phyloP scores from a whole-genome alignment of 2,329 filamentous ascomycete species.

The Pseudogymnoascus sp. region DNA sequence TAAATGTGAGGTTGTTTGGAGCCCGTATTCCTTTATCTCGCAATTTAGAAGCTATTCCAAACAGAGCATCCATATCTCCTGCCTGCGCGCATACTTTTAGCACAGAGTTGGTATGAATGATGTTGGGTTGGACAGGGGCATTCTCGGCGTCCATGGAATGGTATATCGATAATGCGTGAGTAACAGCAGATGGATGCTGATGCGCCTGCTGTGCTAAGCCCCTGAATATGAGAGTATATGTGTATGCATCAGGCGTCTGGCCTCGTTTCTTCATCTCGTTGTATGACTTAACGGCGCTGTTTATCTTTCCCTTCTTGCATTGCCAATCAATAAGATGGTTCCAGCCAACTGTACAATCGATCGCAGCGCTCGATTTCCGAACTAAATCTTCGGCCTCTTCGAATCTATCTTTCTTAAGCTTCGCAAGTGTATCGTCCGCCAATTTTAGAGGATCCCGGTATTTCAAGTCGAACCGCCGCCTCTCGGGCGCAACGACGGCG shows the following conservation, averaged over 20 bases:
- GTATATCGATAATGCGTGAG: constrained; percentile 69
- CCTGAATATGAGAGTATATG: constrained; percentile 75
- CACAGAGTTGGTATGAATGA: constrained; percentile 83
- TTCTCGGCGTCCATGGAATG: constrained; percentile 61
- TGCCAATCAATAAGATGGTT: constrained; percentile 74
- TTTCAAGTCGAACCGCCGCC: not conserved
- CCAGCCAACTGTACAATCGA: constrained; percentile 71
- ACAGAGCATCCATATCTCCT: constrained; percentile 71
- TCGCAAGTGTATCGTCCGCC: constrained; percentile 55
- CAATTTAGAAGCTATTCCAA: constrained; percentile 66
- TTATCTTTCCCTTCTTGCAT: constrained; percentile 53
- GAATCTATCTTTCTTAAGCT: constrained; percentile 52
- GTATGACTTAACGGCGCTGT: constrained; percentile 69
- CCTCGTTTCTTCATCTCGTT: constrained; percentile 99
- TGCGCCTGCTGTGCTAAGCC: constrained; percentile 61
- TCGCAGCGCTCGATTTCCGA: constrained; percentile 58
- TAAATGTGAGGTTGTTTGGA: constrained; percentile 69
- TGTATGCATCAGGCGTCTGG: constrained; percentile 71
- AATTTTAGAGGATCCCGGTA: constrained; percentile 62
- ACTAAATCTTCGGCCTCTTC: constrained; percentile 63
- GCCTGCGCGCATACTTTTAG: constrained; percentile 72
- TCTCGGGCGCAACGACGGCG: not conserved
- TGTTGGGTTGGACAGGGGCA: constrained; percentile 60
- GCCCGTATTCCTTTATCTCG: constrained; percentile 55
- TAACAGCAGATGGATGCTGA: constrained; percentile 47